These are phyloP conservation scores for Balakata baccata DNA, from an alignment of 345 rosid species.

Conservation along the genomic window DNA sequence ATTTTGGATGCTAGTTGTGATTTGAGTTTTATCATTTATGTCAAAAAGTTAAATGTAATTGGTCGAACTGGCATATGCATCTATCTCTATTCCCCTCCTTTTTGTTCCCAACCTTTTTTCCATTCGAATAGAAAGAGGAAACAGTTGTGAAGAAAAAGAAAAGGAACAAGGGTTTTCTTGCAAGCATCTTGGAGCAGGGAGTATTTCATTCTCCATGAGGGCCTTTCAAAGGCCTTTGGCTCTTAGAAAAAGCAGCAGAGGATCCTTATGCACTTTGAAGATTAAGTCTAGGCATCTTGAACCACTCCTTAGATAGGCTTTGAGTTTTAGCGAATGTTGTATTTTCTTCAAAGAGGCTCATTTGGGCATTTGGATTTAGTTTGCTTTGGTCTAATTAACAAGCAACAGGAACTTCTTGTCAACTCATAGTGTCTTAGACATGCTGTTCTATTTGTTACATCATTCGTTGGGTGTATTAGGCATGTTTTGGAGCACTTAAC, in stretches of 20 bases:
- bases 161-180: no score
- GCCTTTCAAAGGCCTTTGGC: background rate
- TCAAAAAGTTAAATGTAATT: background rate
- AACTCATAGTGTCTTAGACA: background rate
- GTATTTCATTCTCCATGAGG: background rate
- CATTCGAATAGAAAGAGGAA: background rate
- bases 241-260: background rate
- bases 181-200: no score
- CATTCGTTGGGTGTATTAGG: background rate
- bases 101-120: background rate
- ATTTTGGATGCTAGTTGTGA: background rate
- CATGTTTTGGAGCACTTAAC: background rate
- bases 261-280: background rate
- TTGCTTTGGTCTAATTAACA: background rate
- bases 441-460: background rate
- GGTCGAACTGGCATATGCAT: background rate
- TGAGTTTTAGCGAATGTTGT: background rate
- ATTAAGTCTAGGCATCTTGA: background rate
- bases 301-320: background rate
- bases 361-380: background rate
- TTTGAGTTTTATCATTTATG: background rate
- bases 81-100: background rate
- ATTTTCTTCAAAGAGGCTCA: background rate
- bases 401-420: background rate
- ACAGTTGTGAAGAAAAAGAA: no score